Percentiles rank a stretch among this genome's conserved stretches.
Evolutionary conservation across 2,329 filamentous ascomycete species (phyloP).

Genomic region (Cadophora sp.): DNA sequence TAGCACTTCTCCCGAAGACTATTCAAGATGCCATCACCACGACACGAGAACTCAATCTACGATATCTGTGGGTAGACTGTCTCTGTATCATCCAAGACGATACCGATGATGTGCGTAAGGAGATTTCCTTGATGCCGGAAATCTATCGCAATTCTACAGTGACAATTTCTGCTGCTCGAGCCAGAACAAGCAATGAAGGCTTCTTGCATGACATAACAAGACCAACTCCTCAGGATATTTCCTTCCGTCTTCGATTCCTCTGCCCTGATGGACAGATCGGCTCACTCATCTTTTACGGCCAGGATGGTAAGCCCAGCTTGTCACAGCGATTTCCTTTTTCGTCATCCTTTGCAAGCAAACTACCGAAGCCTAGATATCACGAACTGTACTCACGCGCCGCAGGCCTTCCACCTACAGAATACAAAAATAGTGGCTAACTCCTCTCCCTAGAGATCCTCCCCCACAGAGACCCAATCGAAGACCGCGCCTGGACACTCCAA

Average conservation of each 20-base stretch:
- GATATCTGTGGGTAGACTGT: constrained; percentile 11
- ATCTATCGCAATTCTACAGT: background rate
- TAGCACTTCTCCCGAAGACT: background rate
- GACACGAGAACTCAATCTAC: background rate
- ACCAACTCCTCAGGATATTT: background rate
- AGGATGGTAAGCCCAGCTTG: background rate
- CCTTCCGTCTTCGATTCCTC: background rate
- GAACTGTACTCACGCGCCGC: no score
- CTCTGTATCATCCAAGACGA: constrained; percentile 13
- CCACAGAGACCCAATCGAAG: constrained; percentile 6
- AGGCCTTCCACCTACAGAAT: no score
- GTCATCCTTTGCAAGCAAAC: no score
- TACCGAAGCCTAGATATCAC: no score
- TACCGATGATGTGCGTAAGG: background rate
- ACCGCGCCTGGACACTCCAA: constrained; percentile 20
- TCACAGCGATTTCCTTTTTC: no score
- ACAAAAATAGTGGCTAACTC: background rate
- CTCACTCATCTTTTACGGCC: background rate
- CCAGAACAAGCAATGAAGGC: background rate
- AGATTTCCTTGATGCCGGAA: background rate
- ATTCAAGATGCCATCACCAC: constrained; percentile 3
- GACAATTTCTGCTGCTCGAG: constrained; percentile 7
- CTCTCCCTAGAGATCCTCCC: background rate
- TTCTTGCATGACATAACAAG: constrained; percentile 3
- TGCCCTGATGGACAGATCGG: background rate